Conservation (phyloP, 805 yeast species). For the Candida sithepensis region DNA sequence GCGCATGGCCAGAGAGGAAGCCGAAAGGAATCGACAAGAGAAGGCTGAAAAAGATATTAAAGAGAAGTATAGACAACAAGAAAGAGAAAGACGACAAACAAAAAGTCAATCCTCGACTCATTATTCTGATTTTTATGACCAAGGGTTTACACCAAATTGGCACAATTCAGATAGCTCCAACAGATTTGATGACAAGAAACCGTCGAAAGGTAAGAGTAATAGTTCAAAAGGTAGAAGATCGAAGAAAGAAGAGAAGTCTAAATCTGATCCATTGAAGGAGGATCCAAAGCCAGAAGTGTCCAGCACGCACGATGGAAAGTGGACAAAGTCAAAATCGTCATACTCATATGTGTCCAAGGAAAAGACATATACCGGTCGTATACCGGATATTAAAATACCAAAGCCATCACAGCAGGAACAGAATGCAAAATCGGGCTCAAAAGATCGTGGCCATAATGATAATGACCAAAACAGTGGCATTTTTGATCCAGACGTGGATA, state of each 20-base stretch:
- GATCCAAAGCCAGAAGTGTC: slow-evolving; percentile 18
- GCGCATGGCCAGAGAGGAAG: slow-evolving; percentile 10
- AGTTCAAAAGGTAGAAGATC: too few relatives aligned
- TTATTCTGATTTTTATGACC: neutral
- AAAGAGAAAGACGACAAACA: neutral
- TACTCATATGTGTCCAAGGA: slow-evolving; percentile 26
- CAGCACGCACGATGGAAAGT: slow-evolving; percentile 24
- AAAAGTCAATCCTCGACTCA: neutral
- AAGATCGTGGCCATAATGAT: too few relatives aligned
- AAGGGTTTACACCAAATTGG: neutral
- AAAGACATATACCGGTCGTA: slow-evolving; percentile 25
- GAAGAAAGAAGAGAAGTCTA: too few relatives aligned
- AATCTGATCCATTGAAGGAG: slow-evolving; percentile 3
- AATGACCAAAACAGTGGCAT: too few relatives aligned
- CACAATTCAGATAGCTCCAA: neutral
- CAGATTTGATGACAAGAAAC: neutral
- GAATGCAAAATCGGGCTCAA: neutral
- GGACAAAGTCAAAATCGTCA: slow-evolving; percentile 24
- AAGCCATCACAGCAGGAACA: neutral
- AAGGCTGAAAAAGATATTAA: slow-evolving; percentile 5
- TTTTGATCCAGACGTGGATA: too few relatives aligned
- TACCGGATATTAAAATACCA: slow-evolving; percentile 16
- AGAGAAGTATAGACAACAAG: slow-evolving; percentile 3
- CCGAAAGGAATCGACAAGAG: slow-evolving; percentile 5
- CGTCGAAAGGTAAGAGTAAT: too few relatives aligned